Base-by-base conservation (phyloP, 2,329 filamentous ascomycete genomes). In the Shiraia sp. region DNA sequence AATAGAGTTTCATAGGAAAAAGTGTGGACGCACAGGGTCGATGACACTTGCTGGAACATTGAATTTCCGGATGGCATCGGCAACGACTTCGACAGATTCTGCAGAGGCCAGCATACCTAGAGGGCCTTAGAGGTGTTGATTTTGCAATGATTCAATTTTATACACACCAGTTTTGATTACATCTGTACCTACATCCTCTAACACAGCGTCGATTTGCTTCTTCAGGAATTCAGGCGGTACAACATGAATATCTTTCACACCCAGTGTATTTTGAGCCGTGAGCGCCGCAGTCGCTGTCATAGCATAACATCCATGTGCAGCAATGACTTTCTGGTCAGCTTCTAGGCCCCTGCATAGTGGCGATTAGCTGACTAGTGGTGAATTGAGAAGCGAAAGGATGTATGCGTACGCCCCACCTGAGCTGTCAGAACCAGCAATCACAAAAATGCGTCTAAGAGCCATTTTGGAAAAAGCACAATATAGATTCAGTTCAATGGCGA, bases 281-380 rank as follows among this genome's bases (percentile, higher is more conserved):
- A 99, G 75, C 14, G 92, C 92, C 10, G 92, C 95, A 8, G 92
- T 96, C 15, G 91, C 90, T 36, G 92, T 96, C 84, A 96, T 95
- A 45, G 90, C 90, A 77, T 97, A 97, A 73, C 88, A 93, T 45
- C 87, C 85, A 79, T 97, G 90, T 13, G 88, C 89, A 31, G 90
- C 87, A 47, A 96, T 86, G 47, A 95, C 90, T 68, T 96, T 95
- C 65, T 97, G 91, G 67, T 97, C 92, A 27, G 92, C 93, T 70
- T 99, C 92, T 24, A 99, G 82, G 36, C 92, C 93, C 41, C 91
- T 96, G 60, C 25, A 37, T 22, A 26, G 32, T 34, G 14, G 14
- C 28, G 14, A 47, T 62, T 44, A 66, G 59, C 51, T 26, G 25
- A 51, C 37, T 31, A 27, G 36, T 42, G 45, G 30, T 28, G 42